Base-by-base conservation (phyloP, 2,329 filamentous ascomycete genomes). In the Pseudogymnoascus sp. region DNA sequence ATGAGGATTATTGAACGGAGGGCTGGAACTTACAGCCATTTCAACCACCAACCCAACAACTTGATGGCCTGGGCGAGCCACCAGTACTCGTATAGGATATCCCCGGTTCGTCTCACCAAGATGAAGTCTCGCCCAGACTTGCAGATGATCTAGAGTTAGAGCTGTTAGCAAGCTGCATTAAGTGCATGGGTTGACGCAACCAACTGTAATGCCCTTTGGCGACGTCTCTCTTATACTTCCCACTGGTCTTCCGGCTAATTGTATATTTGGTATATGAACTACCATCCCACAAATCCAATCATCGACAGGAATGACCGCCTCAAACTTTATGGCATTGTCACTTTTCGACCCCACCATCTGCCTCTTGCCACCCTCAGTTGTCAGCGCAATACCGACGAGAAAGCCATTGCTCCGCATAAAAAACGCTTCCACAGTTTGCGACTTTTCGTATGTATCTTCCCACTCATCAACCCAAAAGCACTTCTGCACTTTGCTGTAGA, bases 261-360 rank as follows among this genome's bases (percentile, higher is more conserved):
- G 19, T 63, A 40, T 50, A 4, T 5, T 42, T 17, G 63, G 61
- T 28, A 64, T 59, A 36, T 64, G 63, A 21, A 64, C 28, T 9
- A 64, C 50, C 23, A 64, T 28, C 19, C 36, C 61, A 15, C 35
- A 44, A 10, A 64, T 38, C 63, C 63, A 64, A 38, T 60, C 57
- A 7, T 50, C 23, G 3, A 8, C 44, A 3, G 44, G 23, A 50
- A 50, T 50, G 7, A n/a, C 23, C 7, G 23, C 44, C 23, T 28
- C 23, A 23, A 28, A 50, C 15, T 15, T 28, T 11, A 28, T 1
- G 1, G 23, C 9, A n/a, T 15, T n/a, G 6, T 50, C 23, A 17
- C 10, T 4, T 26, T n/a, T 17, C 8, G 44, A 50, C 4, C 44
- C 44, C 13, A 50, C 8, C 15, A n/a, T 10, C 13, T 8, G 13